Percentiles rank a stretch among this genome's conserved stretches.
Evolutionary conservation across 352 stramenopile species (phyloP).

Genomic region (Blastocystis hominis): DNA sequence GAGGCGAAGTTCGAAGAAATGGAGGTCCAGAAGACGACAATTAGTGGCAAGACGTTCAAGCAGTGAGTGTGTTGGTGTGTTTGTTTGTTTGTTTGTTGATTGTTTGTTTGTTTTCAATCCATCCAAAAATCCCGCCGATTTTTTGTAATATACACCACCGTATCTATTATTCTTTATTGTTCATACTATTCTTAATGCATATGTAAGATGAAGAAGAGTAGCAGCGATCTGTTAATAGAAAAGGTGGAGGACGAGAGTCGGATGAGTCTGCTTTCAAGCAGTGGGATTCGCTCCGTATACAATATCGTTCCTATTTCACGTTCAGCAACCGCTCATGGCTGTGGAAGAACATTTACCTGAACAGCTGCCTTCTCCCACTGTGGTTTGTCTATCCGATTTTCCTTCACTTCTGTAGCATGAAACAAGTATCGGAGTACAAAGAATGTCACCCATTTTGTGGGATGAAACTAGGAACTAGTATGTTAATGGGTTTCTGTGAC

Average conservation of each 20-base stretch:
- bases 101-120: background rate
- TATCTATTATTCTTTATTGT: background rate
- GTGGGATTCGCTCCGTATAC: background rate
- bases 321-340: background rate
- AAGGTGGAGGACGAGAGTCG: background rate
- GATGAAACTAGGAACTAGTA: background rate
- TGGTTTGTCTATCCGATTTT: too few species aligned
- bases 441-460: background rate
- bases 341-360: background rate
- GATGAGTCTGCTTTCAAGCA: background rate
- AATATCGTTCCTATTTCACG: background rate
- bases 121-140: too few species aligned
- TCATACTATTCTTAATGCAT: background rate
- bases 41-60: conserved; percentile 40
- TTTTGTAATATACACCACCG: too few species aligned
- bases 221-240: background rate
- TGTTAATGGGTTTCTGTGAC: background rate
- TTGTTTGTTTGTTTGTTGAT: background rate
- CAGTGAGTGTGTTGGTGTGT: background rate
- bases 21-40: background rate
- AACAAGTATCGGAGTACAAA: background rate
- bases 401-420: too few species aligned
- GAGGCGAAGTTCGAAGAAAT: background rate
- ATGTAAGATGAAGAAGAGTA: background rate
- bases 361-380: background rate